These are phyloP conservation scores for Sporothrix brunneoviolacea DNA, from an alignment of 2,329 filamentous ascomycete genomes.

Conservation along the genomic window DNA sequence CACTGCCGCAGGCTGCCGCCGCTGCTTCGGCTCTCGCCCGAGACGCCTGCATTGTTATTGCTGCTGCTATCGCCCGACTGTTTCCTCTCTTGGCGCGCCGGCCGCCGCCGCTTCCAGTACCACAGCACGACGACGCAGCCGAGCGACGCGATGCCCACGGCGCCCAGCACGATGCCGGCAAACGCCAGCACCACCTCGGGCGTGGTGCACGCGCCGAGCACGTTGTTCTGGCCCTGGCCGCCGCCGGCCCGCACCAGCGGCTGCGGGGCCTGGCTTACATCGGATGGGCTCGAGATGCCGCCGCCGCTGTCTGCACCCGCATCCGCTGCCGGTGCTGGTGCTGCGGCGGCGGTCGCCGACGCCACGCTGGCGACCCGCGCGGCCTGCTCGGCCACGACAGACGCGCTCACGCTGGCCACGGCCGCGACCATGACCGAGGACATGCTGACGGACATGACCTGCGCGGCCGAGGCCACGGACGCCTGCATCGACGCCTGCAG, in stretches of 20 bases:
- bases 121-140: conserved; percentile 5
- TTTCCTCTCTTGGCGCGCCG: neutral
- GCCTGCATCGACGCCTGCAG: neutral
- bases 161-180: conserved; percentile 11
- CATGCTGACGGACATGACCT: conserved; percentile 3
- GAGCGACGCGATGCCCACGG: conserved; percentile 5
- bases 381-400: neutral
- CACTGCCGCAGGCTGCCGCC: conserved; percentile 2
- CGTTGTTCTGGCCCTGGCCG: neutral
- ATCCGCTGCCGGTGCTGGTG: neutral
- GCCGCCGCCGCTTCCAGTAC: neutral
- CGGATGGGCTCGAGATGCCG: too few relatives aligned
- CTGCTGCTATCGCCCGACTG: neutral
- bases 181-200: conserved; percentile 11
- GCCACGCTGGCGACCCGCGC: neutral
- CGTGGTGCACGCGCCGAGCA: conserved; percentile 7
- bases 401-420: conserved; percentile 5
- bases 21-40: neutral
- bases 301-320: neutral
- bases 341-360: neutral
- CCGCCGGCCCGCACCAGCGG: too few relatives aligned
- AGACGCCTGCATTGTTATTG: neutral
- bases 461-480: neutral
- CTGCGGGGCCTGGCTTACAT: too few relatives aligned
- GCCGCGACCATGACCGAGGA: neutral